Conservation (phyloP, 1,284 basidiomycete genomes). For the Microstroma glucosiphilum region DNA sequence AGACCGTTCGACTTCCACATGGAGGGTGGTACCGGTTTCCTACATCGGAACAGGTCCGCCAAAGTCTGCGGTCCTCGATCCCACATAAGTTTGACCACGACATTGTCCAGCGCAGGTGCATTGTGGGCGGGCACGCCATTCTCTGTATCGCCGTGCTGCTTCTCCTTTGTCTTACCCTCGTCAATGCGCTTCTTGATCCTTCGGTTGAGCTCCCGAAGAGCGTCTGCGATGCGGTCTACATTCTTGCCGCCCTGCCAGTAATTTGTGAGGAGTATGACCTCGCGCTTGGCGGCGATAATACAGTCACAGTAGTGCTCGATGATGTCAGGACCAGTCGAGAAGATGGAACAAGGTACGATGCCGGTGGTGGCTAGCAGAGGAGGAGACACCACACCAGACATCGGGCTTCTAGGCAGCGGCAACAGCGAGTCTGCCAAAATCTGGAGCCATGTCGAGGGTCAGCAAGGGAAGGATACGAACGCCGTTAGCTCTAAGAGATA, state of each 20-base stretch:
- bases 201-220: constrained; percentile 38
- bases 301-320: constrained; percentile 50
- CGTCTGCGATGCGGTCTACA: constrained; percentile 43
- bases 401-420: constrained; percentile 31
- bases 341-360: constrained; percentile 45
- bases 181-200: constrained; percentile 20
- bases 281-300: constrained; percentile 42
- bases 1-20: constrained; percentile 46
- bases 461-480: neutral
- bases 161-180: constrained; percentile 15
- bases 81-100: constrained; percentile 50
- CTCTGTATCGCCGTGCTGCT: neutral
- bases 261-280: constrained; percentile 49
- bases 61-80: constrained; percentile 45
- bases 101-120: constrained; percentile 22
- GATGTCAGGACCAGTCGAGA: constrained; percentile 49
- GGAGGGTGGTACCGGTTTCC: constrained; percentile 36
- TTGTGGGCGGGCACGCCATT: neutral
- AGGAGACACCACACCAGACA: constrained; percentile 47
- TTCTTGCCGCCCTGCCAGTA: constrained; percentile 50
- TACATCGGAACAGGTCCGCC: constrained; percentile 43
- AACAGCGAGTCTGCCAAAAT: constrained; percentile 45
- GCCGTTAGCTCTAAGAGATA: neutral
- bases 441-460: constrained; percentile 5
- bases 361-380: constrained; percentile 46